Evolutionary conservation across 2,329 filamentous ascomycete genomes (phyloP), one percentile per base, ranked within the genome.

Genomic region (Ascochyta koolunga): DNA sequence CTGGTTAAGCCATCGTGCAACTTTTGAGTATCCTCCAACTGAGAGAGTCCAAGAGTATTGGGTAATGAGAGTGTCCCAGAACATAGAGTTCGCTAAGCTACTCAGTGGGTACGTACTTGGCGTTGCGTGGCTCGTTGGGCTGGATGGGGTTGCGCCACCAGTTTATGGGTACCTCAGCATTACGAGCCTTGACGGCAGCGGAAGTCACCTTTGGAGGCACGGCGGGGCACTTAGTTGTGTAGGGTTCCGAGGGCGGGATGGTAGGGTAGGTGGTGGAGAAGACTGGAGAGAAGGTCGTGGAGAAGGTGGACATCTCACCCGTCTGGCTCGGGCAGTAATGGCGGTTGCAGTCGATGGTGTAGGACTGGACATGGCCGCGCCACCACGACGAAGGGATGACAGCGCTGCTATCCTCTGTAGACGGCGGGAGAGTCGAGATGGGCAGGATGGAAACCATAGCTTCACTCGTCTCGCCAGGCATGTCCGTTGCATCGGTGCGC

Each of bases 121-220:
- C n/a, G n/a, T n/a, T n/a, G n/a, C n/a, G n/a, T n/a, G n/a, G n/a
- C n/a, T n/a, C n/a, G n/a, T n/a, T n/a, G 9, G 35, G n/a, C 13
- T 51, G 19, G 7, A 21, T 31, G 5, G 48, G 41, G 3, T 41
- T 27, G 22, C 48, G 48, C 48, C 48, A 51, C 35, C 33, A 51
- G 22, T 45, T 41, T 3, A 45, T 29, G 2, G 48, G 48, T 4
- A 50, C 48, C 5, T 8, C 41, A 5, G 37, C 37, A 1, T 39
- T 7, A n/a, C 21, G 37, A n/a, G 7, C 2, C 5, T 16, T 3
- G 0, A 29, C 2, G 2, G 31, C 15, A n/a, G 13, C 4, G 8
- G 31, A 1, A 16, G 31, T 33, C 15, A 33, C 31, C 31, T 33
- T 3, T 7, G 31, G 31, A 33, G 31, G 31, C 3, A 33, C 31